Percentiles rank a stretch among this genome's conserved stretches.
Evolutionary conservation across 106 monocot genomes (phyloP).

Genomic region (Dactylorhiza incarnata): DNA sequence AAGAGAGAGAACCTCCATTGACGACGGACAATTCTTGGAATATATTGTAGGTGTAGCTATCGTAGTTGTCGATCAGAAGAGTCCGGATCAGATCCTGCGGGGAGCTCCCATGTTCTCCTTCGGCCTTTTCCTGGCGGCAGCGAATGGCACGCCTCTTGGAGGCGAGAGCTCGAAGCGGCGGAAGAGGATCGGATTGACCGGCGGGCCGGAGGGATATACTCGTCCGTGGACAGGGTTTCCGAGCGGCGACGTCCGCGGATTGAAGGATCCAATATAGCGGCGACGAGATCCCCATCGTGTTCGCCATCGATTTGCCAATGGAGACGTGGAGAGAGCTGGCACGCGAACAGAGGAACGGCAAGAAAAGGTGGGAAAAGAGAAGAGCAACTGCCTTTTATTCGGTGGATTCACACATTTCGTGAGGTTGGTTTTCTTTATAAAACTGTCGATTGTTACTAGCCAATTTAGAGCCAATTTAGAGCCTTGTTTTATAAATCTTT

Average conservation of each 20-base stretch:
- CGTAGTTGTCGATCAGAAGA: slow-evolving; percentile 88
- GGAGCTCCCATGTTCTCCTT: neutral
- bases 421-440: no score
- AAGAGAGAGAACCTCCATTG: slow-evolving; percentile 56
- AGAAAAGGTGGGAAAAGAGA: no score
- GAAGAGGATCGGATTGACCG: neutral
- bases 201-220: neutral
- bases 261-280: neutral
- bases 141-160: neutral
- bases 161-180: no score
- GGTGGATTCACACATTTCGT: no score
- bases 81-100: slow-evolving; percentile 38
- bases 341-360: no score
- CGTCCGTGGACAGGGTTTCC: neutral
- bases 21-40: slow-evolving; percentile 76
- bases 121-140: no score
- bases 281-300: neutral
- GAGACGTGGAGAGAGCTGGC: neutral
- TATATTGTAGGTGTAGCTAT: slow-evolving; percentile 97
- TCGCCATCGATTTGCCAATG: neutral
- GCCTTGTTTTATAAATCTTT: no score
- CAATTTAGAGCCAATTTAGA: no score
- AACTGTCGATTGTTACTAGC: no score
- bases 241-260: neutral
- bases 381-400: no score